A percentile compares a stretch with the other conserved stretches of the same genome.
Evolutionary conservation across 192 early-diverging fungal species (phyloP).

Genomic region (Rhizophagus clarus): DNA sequence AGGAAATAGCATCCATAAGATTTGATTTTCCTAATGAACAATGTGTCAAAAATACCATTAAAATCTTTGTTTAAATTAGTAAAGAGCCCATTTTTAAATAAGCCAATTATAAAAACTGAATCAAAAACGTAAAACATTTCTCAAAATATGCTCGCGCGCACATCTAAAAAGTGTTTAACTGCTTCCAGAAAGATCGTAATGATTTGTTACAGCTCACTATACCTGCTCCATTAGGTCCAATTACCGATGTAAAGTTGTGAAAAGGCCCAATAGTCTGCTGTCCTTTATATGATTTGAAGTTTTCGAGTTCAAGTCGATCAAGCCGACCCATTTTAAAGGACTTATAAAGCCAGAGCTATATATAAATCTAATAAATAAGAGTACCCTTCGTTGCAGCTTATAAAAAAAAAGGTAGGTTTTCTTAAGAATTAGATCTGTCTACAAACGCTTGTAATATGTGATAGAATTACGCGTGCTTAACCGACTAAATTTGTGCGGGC

Average conservation of each 20-base stretch:
- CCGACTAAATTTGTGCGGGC: too few species aligned
- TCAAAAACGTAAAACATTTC: background rate
- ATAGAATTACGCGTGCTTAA: too few species aligned
- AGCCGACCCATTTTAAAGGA: slow-evolving; percentile 71
- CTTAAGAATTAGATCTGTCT: too few species aligned
- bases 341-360: background rate
- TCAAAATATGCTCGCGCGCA: background rate
- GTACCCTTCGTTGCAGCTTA: too few species aligned
- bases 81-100: background rate
- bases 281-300: slow-evolving; percentile 99
- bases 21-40: slow-evolving; percentile 85
- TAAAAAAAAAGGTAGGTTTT: too few species aligned
- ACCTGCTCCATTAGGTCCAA: slow-evolving; percentile 97
- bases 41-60: background rate
- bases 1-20: slow-evolving; percentile 98
- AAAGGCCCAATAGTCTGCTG: slow-evolving; percentile 94
- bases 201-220: background rate
- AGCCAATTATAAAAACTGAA: background rate
- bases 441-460: too few species aligned
- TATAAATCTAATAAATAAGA: too few species aligned
- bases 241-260: slow-evolving; percentile 90
- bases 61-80: background rate
- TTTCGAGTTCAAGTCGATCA: slow-evolving; percentile 86
- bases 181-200: background rate
- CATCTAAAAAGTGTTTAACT: background rate